These are phyloP conservation scores for Monascus purpureus DNA, from an alignment of 495 filamentous ascomycete genomes.

Conservation along the genomic window DNA sequence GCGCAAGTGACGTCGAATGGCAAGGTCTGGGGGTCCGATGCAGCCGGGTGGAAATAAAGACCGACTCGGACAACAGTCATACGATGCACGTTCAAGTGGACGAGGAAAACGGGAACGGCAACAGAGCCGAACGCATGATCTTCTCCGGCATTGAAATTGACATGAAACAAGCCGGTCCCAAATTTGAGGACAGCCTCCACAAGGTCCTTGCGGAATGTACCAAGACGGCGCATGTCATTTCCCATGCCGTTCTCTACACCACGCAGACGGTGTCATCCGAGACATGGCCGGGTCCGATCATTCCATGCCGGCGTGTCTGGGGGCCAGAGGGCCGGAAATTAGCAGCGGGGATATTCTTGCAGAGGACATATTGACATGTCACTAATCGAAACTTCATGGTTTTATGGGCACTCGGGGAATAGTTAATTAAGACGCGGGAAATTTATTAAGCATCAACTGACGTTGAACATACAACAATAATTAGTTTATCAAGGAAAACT, in stretches of 20 bases:
- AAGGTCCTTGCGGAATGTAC: constrained; percentile 7
- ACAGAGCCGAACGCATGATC: too few species aligned
- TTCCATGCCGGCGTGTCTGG: constrained; percentile 36
- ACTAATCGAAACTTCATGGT: too few species aligned
- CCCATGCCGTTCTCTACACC: constrained; percentile 26
- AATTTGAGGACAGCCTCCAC: constrained; percentile 11
- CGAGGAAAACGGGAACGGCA: not conserved
- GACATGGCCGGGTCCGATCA: constrained; percentile 22
- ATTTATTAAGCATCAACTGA: not conserved
- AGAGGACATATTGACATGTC: constrained; percentile 4
- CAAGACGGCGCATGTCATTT: constrained; percentile 1
- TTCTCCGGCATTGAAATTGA: constrained; percentile 23
- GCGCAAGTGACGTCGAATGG: constrained; percentile 62
- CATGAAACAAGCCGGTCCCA: constrained; percentile 1
- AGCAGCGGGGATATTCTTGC: constrained; percentile 24
- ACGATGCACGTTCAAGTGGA: constrained; percentile 11
- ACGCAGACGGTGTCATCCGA: constrained; percentile 10
- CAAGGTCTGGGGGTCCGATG: constrained; percentile 34
- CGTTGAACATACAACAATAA: too few species aligned
- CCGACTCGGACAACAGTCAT: constrained; percentile 5
- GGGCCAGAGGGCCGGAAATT: constrained; percentile 22
- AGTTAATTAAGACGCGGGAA: too few species aligned
- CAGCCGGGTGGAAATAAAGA: constrained; percentile 8
- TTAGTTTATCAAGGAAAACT: too few species aligned
- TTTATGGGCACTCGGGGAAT: not conserved